Evolutionary conservation across 1,284 basidiomycete species (phyloP).

Genomic region (Rhodotorula sp.): DNA sequence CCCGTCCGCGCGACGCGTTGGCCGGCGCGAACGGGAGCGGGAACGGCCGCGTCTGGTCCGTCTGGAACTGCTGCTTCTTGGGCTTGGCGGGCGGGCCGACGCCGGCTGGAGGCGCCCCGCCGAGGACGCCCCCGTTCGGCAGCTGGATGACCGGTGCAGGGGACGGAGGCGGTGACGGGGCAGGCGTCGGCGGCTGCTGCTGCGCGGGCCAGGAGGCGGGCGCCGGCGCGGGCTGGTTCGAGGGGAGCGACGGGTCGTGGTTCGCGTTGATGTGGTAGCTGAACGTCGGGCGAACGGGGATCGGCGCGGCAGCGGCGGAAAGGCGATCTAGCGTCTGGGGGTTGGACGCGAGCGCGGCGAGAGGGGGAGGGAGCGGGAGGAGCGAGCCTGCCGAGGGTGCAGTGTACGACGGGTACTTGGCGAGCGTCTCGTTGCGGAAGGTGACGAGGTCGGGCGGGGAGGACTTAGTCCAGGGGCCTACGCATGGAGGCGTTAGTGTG

Average conservation of each 20-base stretch:
- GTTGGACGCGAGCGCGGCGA: slow-evolving; percentile 23
- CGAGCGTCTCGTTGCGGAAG: slow-evolving; percentile 82
- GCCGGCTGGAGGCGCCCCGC: slow-evolving; percentile 56
- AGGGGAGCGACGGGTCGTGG: slow-evolving; percentile 35
- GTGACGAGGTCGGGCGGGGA: slow-evolving; percentile 83
- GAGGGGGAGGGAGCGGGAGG: slow-evolving; percentile 47
- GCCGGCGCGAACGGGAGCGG: slow-evolving; percentile 83
- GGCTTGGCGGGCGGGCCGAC: slow-evolving; percentile 87
- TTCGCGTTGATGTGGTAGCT: slow-evolving; percentile 70
- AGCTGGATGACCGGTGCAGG: slow-evolving; percentile 64
- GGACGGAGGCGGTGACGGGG: slow-evolving; percentile 47
- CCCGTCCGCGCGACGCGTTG: slow-evolving; percentile 46
- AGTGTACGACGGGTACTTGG: slow-evolving; percentile 84
- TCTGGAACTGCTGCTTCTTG: slow-evolving; percentile 98
- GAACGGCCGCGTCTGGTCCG: slow-evolving; percentile 91
- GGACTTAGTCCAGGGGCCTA: slow-evolving; percentile 43
- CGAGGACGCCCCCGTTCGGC: neutral
- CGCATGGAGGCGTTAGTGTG: neutral
- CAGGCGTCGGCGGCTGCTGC: slow-evolving; percentile 37
- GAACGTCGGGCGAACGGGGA: slow-evolving; percentile 66
- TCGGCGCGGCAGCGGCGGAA: slow-evolving; percentile 86
- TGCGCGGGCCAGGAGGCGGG: slow-evolving; percentile 17
- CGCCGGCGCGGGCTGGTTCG: slow-evolving; percentile 24
- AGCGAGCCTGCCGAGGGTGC: slow-evolving; percentile 47
- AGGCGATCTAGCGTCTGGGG: slow-evolving; percentile 58